phyloP scores from a whole-genome alignment of 169 alveolate species.

The Eimeria necatrix region DNA sequence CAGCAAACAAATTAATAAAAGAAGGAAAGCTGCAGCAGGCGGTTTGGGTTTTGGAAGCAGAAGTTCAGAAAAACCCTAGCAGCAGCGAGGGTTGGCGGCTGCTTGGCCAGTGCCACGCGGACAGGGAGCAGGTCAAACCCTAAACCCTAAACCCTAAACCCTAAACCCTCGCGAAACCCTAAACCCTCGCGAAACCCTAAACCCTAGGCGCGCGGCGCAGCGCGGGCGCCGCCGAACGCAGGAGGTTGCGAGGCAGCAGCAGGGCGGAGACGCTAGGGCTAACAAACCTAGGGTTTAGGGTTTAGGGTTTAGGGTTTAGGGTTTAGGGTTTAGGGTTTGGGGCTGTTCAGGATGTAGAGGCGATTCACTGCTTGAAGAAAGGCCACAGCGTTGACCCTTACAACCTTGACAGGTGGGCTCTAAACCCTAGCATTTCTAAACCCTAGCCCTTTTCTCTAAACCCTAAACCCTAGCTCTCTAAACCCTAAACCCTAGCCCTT shows the following conservation, averaged over 20 bases:
- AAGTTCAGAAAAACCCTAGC: slow-evolving; percentile 86
- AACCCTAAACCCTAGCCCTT: not conserved
- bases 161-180: not conserved
- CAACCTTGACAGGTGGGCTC: slow-evolving; percentile 72
- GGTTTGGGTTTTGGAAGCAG: slow-evolving; percentile 90
- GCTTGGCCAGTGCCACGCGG: slow-evolving; percentile 91
- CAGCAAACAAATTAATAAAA: slow-evolving; percentile 87
- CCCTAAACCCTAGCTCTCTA: slow-evolving; percentile 16
- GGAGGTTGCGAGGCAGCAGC: too few relatives aligned
- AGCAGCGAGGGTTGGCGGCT: slow-evolving; percentile 92
- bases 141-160: not conserved
- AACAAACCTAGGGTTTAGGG: not conserved
- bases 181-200: too few relatives aligned
- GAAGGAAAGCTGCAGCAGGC: slow-evolving; percentile 90
- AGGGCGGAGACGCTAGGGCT: too few relatives aligned
- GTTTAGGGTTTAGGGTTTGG: slow-evolving; percentile 63
- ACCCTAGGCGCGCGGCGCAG: too few relatives aligned
- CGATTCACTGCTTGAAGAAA: slow-evolving; percentile 80
- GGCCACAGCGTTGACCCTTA: slow-evolving; percentile 86
- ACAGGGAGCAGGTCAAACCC: slow-evolving; percentile 88
- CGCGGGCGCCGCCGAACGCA: too few relatives aligned
- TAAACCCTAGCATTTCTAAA: slow-evolving; percentile 43
- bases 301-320: slow-evolving; percentile 47
- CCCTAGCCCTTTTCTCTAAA: not conserved
- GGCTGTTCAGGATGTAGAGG: slow-evolving; percentile 60